These are phyloP conservation scores for Globisporangium megalacanthum DNA, from an alignment of 352 stramenopile species.

Conservation along the genomic window DNA sequence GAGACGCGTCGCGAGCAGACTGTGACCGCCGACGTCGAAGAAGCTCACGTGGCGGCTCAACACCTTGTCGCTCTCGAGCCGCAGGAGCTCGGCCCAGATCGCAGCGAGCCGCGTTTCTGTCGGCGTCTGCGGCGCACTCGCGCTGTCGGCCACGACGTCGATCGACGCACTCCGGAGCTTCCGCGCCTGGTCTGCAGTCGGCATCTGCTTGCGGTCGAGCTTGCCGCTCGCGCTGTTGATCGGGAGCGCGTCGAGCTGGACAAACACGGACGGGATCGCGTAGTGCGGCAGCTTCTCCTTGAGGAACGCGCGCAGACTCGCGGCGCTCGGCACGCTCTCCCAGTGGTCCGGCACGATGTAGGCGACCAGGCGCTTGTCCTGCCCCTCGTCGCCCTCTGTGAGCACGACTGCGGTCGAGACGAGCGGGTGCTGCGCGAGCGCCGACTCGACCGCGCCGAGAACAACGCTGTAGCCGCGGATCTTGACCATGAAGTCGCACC, in stretches of 20 bases:
- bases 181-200: constrained; percentile 55
- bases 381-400: constrained; percentile 74
- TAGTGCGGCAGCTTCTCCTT: constrained; percentile 80
- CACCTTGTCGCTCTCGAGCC: constrained; percentile 45
- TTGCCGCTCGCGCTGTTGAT: constrained; percentile 87
- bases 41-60: constrained; percentile 65
- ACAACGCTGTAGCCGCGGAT: constrained; percentile 94
- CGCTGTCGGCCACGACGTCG: constrained; percentile 44
- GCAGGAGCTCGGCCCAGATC: constrained; percentile 66
- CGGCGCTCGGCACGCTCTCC: constrained; percentile 56
- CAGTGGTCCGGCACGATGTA: constrained; percentile 86
- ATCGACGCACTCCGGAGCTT: constrained; percentile 70
- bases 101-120: constrained; percentile 53
- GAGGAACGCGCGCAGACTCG: constrained; percentile 59
- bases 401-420: constrained; percentile 89
- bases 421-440: constrained; percentile 78
- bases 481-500: constrained; percentile 96
- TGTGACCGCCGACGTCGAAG: constrained; percentile 81
- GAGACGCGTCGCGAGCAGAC: constrained; percentile 63
- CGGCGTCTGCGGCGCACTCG: constrained; percentile 43
- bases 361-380: constrained; percentile 90
- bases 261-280: constrained; percentile 74
- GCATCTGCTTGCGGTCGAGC: constrained; percentile 86
- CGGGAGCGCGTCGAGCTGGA: constrained; percentile 79
- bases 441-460: constrained; percentile 87